These are phyloP conservation scores for Tricholoma terreum DNA, from an alignment of 768 basidiomycete genomes.

Conservation along the genomic window DNA sequence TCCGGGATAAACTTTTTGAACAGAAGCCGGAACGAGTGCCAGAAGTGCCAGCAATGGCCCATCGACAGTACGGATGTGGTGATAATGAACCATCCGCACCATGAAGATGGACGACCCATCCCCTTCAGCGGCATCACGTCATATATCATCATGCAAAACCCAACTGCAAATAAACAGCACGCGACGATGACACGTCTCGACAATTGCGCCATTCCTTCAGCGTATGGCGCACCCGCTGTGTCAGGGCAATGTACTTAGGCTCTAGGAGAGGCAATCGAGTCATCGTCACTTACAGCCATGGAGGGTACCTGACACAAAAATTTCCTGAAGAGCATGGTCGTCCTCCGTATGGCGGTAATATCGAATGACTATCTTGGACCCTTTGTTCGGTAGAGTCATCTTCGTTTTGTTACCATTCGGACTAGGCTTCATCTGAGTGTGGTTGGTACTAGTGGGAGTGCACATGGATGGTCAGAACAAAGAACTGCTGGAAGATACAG, in stretches of 20 bases:
- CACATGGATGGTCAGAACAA: too few species aligned
- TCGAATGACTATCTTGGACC: neutral
- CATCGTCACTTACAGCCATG: slow-evolving; percentile 5
- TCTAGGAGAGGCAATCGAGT: neutral
- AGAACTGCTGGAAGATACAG: too few species aligned
- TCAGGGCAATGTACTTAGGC: neutral
- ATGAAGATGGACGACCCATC: neutral
- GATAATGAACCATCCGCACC: neutral
- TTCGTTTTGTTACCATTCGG: too few species aligned
- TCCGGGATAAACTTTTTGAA: slow-evolving; percentile 6
- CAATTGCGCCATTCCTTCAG: slow-evolving; percentile 1
- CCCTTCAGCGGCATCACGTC: too few species aligned
- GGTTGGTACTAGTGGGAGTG: too few species aligned
- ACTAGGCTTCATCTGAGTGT: too few species aligned
- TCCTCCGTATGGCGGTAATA: slow-evolving; percentile 13
- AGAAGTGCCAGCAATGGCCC: slow-evolving; percentile 6
- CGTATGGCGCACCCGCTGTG: slow-evolving; percentile 9
- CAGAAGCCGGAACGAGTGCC: neutral
- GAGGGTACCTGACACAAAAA: slow-evolving; percentile 11
- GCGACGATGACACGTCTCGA: neutral
- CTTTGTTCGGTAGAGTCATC: too few species aligned
- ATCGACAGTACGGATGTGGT: neutral
- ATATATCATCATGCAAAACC: neutral
- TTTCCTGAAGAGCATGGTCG: slow-evolving; percentile 1
- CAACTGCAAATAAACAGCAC: neutral